Evolutionary conservation across 1,139 yeast species (phyloP).

Genomic region (Debaryomyces sp.): DNA sequence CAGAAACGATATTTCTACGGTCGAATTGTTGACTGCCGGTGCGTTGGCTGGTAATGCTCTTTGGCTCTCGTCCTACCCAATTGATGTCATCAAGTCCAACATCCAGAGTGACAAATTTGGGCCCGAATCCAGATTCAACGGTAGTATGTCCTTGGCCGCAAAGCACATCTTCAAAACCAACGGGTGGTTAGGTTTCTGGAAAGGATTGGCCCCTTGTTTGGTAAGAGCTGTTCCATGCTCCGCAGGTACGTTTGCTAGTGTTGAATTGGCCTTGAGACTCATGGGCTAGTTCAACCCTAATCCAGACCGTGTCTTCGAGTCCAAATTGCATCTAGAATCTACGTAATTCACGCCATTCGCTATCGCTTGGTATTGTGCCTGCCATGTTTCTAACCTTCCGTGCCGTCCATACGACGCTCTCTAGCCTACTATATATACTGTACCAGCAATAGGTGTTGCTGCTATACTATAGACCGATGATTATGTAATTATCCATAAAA

Average conservation of each 20-base stretch:
- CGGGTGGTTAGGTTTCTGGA: constrained; percentile 68
- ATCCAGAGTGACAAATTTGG: constrained; percentile 71
- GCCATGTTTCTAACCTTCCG: not conserved
- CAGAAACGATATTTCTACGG: constrained; percentile 59
- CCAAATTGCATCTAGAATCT: not conserved
- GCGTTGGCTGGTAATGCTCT: constrained; percentile 74
- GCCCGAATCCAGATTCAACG: constrained; percentile 42
- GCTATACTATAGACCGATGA: not conserved
- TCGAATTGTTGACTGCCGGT: constrained; percentile 63
- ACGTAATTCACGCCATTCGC: not conserved
- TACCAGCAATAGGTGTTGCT: not conserved
- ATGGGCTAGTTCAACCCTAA: constrained; percentile 35
- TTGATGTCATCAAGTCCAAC: constrained; percentile 70
- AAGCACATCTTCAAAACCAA: constrained; percentile 43
- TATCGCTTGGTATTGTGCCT: not conserved
- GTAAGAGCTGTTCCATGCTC: constrained; percentile 74
- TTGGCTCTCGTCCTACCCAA: constrained; percentile 72
- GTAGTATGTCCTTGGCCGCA: constrained; percentile 50
- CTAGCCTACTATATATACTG: not conserved
- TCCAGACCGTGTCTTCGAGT: not conserved
- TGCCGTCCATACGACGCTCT: not conserved
- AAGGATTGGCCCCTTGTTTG: constrained; percentile 70
- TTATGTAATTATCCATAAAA: not conserved
- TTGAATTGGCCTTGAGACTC: constrained; percentile 64
- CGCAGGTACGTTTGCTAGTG: constrained; percentile 80